Base-by-base conservation (phyloP, 768 basidiomycete species). In the Trametes villosa region DNA sequence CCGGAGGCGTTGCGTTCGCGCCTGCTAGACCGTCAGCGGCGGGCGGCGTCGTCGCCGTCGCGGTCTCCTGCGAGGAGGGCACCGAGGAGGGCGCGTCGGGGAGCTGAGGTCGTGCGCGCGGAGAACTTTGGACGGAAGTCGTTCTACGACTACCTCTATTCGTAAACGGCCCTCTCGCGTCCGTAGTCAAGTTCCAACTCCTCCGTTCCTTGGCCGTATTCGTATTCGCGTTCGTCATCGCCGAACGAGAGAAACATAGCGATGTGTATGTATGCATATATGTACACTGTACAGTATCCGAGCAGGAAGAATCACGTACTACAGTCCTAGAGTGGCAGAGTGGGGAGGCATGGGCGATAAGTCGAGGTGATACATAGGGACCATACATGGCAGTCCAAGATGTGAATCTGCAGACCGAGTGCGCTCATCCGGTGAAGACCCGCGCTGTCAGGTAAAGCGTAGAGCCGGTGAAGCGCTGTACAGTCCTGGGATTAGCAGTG, bases 401-500 rank as follows among this genome's bases (percentile, higher is more conserved):
- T n/a, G n/a, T n/a, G n/a, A n/a, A n/a, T n/a, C n/a, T n/a, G n/a
- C n/a, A 45, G 27, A 15, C 18, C 5, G 20, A 22, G 11, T 9
- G 40, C 13, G n/a, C 5, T 68, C 68, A 84, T 30, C 83, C 82
- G 3, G 83, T 85, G 65, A 84, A 83, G 46, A 85, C 70, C 27
- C 80, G 75, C 8, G 77, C 78, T 54, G 83, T 64, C 30, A 83
- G 72, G 68, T 83, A 88, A 36, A 83, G 69, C 2, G 84, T 86
- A 9, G 86, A 86, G 29, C 84, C 86, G 15, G 80, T 59, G 57
- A 89, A 81, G 18, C 87, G 79, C 81, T 88, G 73, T 8, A 52
- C 29, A 41, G 8, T 34, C 47, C 9, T 9, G 7, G 17, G 29
- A 34, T 46, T 53, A 59, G 66, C 78, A 71, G 24, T 34, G n/a